A percentile compares a stretch with the other conserved stretches of the same genome.
Conservation (phyloP, 345 rosid species). For the Camelina sativa region DNA sequence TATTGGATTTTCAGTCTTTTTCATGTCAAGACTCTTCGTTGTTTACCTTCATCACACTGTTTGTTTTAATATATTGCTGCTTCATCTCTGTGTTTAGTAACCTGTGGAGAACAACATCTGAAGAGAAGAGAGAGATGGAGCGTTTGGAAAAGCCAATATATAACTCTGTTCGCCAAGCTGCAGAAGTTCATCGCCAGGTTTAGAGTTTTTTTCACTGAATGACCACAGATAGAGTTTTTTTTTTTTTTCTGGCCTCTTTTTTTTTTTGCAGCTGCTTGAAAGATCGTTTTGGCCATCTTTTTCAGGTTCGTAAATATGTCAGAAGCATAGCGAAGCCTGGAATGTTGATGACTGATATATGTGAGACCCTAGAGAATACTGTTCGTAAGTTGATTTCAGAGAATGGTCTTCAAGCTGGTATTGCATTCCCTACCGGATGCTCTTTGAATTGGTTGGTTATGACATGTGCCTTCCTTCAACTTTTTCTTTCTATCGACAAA, state of each 20-base stretch:
- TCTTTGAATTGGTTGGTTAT: constrained; percentile 77
- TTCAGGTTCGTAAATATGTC: constrained; percentile 79
- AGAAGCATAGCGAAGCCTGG: constrained; percentile 87
- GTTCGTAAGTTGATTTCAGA: constrained; percentile 91
- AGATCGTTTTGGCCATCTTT: neutral
- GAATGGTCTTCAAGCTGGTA: constrained; percentile 96
- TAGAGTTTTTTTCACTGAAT: neutral
- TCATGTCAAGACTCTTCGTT: neutral
- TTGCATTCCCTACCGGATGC: constrained; percentile 99
- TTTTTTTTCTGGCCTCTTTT: neutral
- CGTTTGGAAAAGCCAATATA: constrained; percentile 83
- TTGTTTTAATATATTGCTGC: neutral
- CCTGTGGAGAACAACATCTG: constrained; percentile 93
- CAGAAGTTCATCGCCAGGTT: constrained; percentile 99
- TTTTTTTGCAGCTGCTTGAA: constrained; percentile 18
- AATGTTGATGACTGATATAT: constrained; percentile 91
- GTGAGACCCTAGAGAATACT: constrained; percentile 86
- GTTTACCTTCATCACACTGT: neutral
- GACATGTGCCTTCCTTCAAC: constrained; percentile 14
- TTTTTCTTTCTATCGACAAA: neutral
- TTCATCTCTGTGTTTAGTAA: constrained; percentile 56
- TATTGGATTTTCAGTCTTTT: neutral
- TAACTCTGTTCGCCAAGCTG: constrained; percentile 92
- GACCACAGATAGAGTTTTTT: neutral
- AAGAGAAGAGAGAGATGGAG: constrained; percentile 94